Percentiles rank a stretch among this genome's conserved stretches.
Evolutionary conservation across 1,284 basidiomycete genomes (phyloP).

Genomic region (Caloboletus firmus): DNA sequence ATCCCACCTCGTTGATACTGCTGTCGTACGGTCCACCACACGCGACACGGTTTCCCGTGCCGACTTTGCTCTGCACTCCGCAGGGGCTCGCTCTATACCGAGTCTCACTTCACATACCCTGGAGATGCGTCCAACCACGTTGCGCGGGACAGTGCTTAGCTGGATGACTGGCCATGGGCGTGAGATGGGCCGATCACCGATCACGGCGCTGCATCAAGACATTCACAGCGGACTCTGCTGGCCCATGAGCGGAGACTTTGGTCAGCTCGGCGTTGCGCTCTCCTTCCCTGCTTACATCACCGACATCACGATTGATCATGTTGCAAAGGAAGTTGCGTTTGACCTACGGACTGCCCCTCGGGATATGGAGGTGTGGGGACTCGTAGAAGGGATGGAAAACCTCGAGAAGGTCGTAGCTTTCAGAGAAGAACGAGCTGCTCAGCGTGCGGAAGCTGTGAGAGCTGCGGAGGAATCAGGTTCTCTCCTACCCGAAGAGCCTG

Average conservation of each 20-base stretch:
- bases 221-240: slow-evolving; percentile 85
- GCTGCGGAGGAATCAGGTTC: slow-evolving; percentile 41
- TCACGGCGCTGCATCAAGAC: slow-evolving; percentile 84
- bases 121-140: slow-evolving; percentile 54
- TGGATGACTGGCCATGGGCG: slow-evolving; percentile 60
- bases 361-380: slow-evolving; percentile 86
- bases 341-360: slow-evolving; percentile 81
- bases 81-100: slow-evolving; percentile 80
- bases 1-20: slow-evolving; percentile 69
- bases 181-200: slow-evolving; percentile 75
- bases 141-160: slow-evolving; percentile 48
- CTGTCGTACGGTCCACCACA: slow-evolving; percentile 60
- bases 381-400: slow-evolving; percentile 78
- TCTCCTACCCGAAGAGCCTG: slow-evolving; percentile 36
- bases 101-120: slow-evolving; percentile 78
- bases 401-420: slow-evolving; percentile 55
- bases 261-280: slow-evolving; percentile 81
- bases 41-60: slow-evolving; percentile 79
- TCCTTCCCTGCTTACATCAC: slow-evolving; percentile 67
- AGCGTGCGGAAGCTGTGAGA: slow-evolving; percentile 34
- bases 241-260: slow-evolving; percentile 80
- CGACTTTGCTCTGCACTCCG: slow-evolving; percentile 86
- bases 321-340: slow-evolving; percentile 73
- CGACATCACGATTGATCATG: slow-evolving; percentile 88
- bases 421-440: slow-evolving; percentile 42